A percentile compares a stretch with the other conserved stretches of the same genome.
These are phyloP conservation scores for Fusarium caatingaense DNA, from an alignment of 2,329 filamentous ascomycete species.

Conservation along the genomic window DNA sequence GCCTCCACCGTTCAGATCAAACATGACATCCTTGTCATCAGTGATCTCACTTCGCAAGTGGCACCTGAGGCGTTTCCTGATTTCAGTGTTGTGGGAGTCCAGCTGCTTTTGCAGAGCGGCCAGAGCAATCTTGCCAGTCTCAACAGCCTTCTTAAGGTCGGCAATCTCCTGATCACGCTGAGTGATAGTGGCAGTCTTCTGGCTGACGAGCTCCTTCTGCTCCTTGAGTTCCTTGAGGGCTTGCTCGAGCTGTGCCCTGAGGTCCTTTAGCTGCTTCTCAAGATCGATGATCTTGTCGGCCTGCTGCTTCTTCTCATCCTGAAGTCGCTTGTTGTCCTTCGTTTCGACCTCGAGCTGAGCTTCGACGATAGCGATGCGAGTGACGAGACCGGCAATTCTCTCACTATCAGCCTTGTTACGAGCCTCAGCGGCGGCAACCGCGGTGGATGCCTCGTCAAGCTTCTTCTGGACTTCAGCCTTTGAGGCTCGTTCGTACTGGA, in stretches of 20 bases:
- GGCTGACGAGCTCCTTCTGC: neutral
- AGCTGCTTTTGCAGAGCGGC: neutral
- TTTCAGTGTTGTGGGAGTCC: neutral
- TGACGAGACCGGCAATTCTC: neutral
- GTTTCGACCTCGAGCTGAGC: neutral
- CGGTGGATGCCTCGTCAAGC: neutral
- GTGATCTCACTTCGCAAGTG: neutral
- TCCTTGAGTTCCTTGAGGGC: neutral
- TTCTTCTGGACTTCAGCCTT: slow-evolving; percentile 8
- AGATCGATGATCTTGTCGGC: neutral
- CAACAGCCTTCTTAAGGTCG: neutral
- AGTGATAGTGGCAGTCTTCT: neutral
- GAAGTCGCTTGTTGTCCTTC: neutral
- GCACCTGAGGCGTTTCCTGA: neutral
- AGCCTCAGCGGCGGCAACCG: neutral
- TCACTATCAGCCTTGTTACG: neutral
- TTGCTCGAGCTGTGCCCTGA: neutral
- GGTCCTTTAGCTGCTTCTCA: neutral
- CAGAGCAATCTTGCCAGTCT: neutral
- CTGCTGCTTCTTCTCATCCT: neutral
- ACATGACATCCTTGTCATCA: neutral
- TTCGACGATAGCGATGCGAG: neutral
- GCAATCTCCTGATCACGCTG: neutral
- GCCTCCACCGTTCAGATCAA: neutral
- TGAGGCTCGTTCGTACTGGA: neutral